Percentiles rank a stretch among this genome's conserved stretches.
Conservation (phyloP, 73 alveolate genomes). For the Paramecium bursaria region DNA sequence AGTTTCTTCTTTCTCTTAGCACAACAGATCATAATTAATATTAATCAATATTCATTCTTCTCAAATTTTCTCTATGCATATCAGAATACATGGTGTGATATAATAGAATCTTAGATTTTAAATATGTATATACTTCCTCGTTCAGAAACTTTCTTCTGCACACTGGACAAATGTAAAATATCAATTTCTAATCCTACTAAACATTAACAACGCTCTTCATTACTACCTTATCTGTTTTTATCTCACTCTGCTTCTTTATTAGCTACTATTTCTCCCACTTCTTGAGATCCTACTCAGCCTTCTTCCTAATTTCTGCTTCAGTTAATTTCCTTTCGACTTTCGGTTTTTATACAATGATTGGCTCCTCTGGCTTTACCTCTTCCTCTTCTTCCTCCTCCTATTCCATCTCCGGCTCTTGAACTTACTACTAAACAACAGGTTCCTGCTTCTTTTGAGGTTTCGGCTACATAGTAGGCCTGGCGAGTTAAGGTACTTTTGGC, state of each 20-base stretch:
- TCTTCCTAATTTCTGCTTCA: conserved; percentile 35
- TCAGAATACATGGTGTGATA: conserved; percentile 34
- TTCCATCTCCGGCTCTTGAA: background rate
- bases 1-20: no score
- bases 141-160: conserved; percentile 21
- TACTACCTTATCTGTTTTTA: background rate
- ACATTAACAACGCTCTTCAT: conserved; percentile 5
- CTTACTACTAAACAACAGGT: background rate
- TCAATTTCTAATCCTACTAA: no score
- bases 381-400: conserved; percentile 8
- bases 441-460: background rate
- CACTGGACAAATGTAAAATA: conserved; percentile 33
- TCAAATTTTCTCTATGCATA: conserved; percentile 47
- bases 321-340: conserved; percentile 8
- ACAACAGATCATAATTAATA: no score
- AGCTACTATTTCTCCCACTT: conserved; percentile 50
- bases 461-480: background rate
- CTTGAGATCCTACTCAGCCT: conserved; percentile 10
- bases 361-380: conserved; percentile 18
- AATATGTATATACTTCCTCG: conserved; percentile 9
- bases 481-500: background rate
- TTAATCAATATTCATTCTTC: no score
- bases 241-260: background rate
- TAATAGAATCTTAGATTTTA: background rate
- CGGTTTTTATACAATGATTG: background rate